Base-by-base conservation (phyloP, 1,284 basidiomycete species). In the Trichosporon sp. region DNA sequence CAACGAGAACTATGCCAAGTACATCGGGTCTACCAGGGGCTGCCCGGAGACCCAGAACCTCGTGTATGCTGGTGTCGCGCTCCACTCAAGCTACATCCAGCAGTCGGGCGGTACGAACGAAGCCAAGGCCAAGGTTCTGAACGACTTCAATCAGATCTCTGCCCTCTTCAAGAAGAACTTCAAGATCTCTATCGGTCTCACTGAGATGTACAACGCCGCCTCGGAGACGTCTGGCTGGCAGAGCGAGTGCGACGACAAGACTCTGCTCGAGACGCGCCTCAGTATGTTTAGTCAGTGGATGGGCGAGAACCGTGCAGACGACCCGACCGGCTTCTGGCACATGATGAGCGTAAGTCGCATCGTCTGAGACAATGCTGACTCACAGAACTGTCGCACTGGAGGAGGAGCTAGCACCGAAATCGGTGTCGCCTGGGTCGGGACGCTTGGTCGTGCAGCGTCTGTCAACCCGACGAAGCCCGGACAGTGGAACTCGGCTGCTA, bases 341-440 rank as follows among this genome's bases (percentile, higher is more conserved):
- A 85, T 97, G 13, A 91, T 95, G 89, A 93, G 90, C 72, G 91
- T 91, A 47, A 87, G 88, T 71, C 15, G 47, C 27, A 7, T 29
- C 18, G 12, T 32, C 29, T 6, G 18, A 80, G 81, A 70, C 77
- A 83, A 18, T 9, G 9, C 25, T 65, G 29, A 34, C 18, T 1
- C 6, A 9, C 34, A 73, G 70, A 58, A 68, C 2, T 78, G 75
- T 13, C 56, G 56, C 5, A 60, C 56, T 62, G 35, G 70, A n/a
- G n/a, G n/a, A n/a, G n/a, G 12, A 75, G 72, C 13, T n/a, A 80
- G 78, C 66, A 75, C 76, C 11, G 92, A 95, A 83, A 91, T 95
- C 65, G 93, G 93, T 38, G 92, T 95, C 67, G 93, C 93, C 3
- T 96, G 93, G 93, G 87, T 94, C 1, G 91, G 87, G 21, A 92